phyloP scores from a whole-genome alignment of 129 eudicot species.

The Saposhnikovia divaricata region DNA sequence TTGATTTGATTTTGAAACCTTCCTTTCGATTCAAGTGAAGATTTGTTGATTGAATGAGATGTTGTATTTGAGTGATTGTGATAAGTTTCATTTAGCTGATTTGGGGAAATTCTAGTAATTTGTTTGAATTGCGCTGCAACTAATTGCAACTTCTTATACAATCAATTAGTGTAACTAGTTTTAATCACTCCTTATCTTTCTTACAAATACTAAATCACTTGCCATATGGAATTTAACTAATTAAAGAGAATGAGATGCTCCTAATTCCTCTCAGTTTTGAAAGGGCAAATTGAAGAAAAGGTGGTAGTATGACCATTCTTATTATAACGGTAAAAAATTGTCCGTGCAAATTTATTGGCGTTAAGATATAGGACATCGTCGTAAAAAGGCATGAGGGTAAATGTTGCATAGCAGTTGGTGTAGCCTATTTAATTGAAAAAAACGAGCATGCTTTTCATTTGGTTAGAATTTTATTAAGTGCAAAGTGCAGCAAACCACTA shows the following conservation, averaged over 20 bases:
- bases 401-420: not conserved
- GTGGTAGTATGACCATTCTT: not conserved
- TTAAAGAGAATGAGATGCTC: not conserved
- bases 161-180: not conserved
- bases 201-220: not conserved
- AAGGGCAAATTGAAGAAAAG: not conserved
- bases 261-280: not conserved
- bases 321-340: not conserved
- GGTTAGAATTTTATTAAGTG: not conserved
- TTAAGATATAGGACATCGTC: not conserved
- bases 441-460: not conserved
- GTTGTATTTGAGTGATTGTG: too few relatives aligned
- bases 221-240: not conserved
- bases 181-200: not conserved
- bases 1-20: too few relatives aligned
- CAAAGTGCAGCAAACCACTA: conserved; percentile 1
- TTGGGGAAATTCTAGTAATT: too few relatives aligned
- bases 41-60: too few relatives aligned
- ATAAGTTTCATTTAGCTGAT: too few relatives aligned
- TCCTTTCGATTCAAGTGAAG: too few relatives aligned
- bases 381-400: not conserved
- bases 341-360: not conserved
- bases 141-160: too few relatives aligned
- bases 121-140: too few relatives aligned
- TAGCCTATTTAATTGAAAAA: not conserved